phyloP scores from a whole-genome alignment of 768 basidiomycete genomes.

The Termitomyces sp. region DNA sequence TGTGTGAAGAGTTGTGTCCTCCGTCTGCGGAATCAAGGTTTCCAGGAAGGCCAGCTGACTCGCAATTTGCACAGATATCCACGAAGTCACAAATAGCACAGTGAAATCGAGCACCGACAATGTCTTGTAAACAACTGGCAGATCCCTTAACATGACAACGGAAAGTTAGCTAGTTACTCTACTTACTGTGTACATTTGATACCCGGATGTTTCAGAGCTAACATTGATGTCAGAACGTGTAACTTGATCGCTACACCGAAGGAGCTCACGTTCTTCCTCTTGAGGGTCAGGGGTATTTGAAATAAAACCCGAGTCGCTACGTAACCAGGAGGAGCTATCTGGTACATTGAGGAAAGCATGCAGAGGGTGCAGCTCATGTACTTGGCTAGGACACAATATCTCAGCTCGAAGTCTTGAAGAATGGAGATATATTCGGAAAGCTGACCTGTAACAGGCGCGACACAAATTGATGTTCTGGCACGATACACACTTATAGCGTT shows the following conservation, averaged over 20 bases:
- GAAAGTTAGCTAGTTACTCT: not conserved
- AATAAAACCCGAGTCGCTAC: conserved; percentile 34
- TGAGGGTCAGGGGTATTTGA: conserved; percentile 29
- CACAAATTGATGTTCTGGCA: conserved; percentile 81
- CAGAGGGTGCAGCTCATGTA: conserved; percentile 86
- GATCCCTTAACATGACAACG: not conserved
- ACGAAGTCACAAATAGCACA: conserved; percentile 84
- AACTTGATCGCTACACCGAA: not conserved
- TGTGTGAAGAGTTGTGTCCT: conserved; percentile 81
- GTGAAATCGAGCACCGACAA: conserved; percentile 89
- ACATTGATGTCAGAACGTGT: not conserved
- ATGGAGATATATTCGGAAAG: not conserved
- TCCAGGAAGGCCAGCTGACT: conserved; percentile 80
- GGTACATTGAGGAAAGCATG: conserved; percentile 82
- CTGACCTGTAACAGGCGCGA: conserved; percentile 75
- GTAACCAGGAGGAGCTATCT: conserved; percentile 44
- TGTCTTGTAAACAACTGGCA: conserved; percentile 77
- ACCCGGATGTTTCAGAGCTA: conserved; percentile 74
- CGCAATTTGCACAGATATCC: conserved; percentile 85
- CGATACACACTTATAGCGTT: conserved; percentile 81
- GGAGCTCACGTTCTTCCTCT: conserved; percentile 57
- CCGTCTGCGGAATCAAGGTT: conserved; percentile 73
- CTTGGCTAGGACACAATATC: conserved; percentile 47
- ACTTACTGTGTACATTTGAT: conserved; percentile 86
- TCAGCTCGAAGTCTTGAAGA: not conserved